Evolutionary conservation across 441 rosid species (phyloP).

Genomic region (Erysimum pusillum): DNA sequence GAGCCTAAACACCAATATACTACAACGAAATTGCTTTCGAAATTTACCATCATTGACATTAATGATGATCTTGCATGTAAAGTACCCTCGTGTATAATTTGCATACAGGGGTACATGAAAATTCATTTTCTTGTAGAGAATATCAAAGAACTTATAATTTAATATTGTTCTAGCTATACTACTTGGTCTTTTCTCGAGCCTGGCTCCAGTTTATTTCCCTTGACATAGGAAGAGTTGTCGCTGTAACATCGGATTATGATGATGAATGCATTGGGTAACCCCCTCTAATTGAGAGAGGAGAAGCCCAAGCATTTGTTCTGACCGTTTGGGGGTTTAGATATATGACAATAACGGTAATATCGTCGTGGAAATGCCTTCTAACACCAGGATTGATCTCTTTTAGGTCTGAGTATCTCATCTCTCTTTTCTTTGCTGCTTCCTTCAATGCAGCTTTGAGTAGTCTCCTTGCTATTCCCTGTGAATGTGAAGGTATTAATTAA

Average conservation of each 20-base stretch:
- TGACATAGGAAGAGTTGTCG: constrained; percentile 2
- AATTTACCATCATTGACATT: constrained; percentile 7
- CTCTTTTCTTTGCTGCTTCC: constrained; percentile 76
- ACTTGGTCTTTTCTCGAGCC: neutral
- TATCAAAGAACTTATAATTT: constrained; percentile 29
- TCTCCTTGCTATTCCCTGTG: constrained; percentile 72
- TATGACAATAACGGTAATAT: constrained; percentile 57
- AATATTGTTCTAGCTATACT: constrained; percentile 44
- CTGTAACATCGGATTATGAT: constrained; percentile 20
- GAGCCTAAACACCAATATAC: neutral
- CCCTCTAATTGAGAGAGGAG: constrained; percentile 42
- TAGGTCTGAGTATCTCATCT: constrained; percentile 73
- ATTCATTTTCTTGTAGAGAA: constrained; percentile 33
- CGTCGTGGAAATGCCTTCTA: constrained; percentile 76
- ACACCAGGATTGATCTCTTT: constrained; percentile 61
- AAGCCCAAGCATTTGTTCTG: constrained; percentile 25
- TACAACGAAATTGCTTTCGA: neutral
- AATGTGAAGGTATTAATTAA: constrained; percentile 21
- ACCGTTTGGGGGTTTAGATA: constrained; percentile 48
- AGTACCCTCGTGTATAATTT: constrained; percentile 43
- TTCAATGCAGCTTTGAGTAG: constrained; percentile 60
- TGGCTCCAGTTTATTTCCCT: neutral
- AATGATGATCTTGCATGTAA: constrained; percentile 15
- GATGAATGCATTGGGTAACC: constrained; percentile 39
- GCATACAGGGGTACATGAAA: constrained; percentile 43